These are phyloP conservation scores for Aspergillus candidus DNA, from an alignment of 2,329 filamentous ascomycete species.

Conservation along the genomic window DNA sequence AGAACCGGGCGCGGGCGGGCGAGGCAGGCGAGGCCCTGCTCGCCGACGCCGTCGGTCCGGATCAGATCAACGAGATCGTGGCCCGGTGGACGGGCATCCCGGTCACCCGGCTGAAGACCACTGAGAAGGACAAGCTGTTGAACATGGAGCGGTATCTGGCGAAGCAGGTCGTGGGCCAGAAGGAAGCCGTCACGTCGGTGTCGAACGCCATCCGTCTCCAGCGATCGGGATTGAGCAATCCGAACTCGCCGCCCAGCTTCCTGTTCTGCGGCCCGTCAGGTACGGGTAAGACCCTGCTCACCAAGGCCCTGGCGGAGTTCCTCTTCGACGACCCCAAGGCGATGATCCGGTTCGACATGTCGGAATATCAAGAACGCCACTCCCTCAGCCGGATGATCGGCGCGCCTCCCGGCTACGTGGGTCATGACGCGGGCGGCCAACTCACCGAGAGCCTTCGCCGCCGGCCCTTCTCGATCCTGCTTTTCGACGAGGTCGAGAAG, in stretches of 20 bases:
- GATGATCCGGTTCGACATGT: conserved; percentile 99
- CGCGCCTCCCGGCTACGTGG: conserved; percentile 92
- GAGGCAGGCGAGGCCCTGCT: conserved; percentile 65
- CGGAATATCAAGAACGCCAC: conserved; percentile 96
- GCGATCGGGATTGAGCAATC: conserved; percentile 87
- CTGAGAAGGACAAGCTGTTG: conserved; percentile 97
- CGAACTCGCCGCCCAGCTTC: conserved; percentile 96
- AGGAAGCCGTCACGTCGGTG: conserved; percentile 85
- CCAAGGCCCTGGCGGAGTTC: conserved; percentile 95
- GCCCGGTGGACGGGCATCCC: conserved; percentile 97
- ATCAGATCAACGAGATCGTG: conserved; percentile 99
- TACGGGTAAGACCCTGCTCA: conserved; percentile 95
- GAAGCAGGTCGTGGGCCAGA: conserved; percentile 86
- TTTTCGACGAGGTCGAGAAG: conserved; percentile 98
- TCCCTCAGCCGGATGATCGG: conserved; percentile 96
- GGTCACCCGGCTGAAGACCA: conserved; percentile 85
- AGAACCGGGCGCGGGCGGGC: conserved; percentile 51
- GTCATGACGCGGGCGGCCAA: conserved; percentile 91
- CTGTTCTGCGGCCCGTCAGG: conserved; percentile 97
- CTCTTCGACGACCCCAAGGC: conserved; percentile 94
- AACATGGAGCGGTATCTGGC: conserved; percentile 86
- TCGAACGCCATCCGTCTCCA: conserved; percentile 95
- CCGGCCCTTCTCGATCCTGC: conserved; percentile 91
- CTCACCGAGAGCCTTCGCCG: conserved; percentile 90
- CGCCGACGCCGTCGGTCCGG: conserved; percentile 88